phyloP scores from a whole-genome alignment of 305 asterid species.

The Ruellia speciosa region DNA sequence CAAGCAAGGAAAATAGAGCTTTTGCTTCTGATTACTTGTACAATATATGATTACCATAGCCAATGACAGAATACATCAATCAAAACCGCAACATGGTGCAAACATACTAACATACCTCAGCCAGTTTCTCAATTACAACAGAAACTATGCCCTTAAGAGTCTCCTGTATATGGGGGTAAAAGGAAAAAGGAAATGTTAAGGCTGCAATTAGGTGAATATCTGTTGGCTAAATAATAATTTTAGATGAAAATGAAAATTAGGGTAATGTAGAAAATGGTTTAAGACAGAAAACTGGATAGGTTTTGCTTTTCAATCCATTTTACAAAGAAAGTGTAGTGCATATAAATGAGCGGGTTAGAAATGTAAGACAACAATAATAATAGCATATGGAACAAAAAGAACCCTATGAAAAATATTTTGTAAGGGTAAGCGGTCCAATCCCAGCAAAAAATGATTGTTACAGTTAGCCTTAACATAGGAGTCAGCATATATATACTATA shows the following conservation, averaged over 20 bases:
- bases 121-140: constrained; percentile 50
- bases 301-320: no score
- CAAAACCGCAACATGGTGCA: not conserved
- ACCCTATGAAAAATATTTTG: not conserved
- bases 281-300: no score
- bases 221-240: not conserved
- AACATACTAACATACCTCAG: constrained; percentile 32
- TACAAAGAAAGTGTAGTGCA: no score
- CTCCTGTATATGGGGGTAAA: constrained; percentile 37
- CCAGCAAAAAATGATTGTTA: no score
- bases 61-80: no score
- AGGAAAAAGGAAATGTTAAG: not conserved
- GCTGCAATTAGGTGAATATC: not conserved
- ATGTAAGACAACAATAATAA: not conserved
- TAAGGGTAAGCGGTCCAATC: not conserved
- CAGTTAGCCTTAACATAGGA: no score
- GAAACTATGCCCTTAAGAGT: constrained; percentile 66
- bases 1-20: not conserved
- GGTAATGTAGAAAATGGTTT: not conserved
- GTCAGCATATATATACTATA: not conserved
- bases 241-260: not conserved
- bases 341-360: no score
- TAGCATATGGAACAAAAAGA: not conserved
- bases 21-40: not conserved
- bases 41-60: no score